Base-by-base conservation (phyloP, 1,139 yeast genomes). In the Yamadazyma mexicana region DNA sequence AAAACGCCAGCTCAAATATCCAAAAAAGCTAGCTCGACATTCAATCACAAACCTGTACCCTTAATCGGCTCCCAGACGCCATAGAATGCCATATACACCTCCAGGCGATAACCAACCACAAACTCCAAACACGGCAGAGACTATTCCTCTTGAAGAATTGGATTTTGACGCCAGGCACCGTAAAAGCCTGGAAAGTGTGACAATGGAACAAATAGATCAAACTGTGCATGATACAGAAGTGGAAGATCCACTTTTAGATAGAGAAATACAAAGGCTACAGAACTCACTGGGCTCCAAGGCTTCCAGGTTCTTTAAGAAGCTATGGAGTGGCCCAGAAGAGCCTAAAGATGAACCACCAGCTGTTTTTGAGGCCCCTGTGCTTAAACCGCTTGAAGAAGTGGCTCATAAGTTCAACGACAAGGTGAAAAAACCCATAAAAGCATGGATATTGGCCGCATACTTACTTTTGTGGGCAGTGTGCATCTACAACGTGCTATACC, bases 241-340 rank as follows among this genome's bases (percentile, higher is more conserved):
- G 5, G 34, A 32, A 11, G 49, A 44, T 26, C 41, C 39, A 1
- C 12, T 39, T 3, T 40, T 42, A 8, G 48, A 46, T 11, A 34
- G 31, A n/a, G 44, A 46, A 18, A 31, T 44, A 4, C 22, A 18
- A 23, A 20, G 26, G 4, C 26, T 44, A 4, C 38, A 34, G 29
- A 4, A 26, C 5, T 9, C 33, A 14, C 40, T 40, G 16, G 23
- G 28, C 15, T 12, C 40, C n/a, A 37, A 28, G 29, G 7, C 31
- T 7, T 17, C 17, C 11, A 24, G 43, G 26, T 23, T 45, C 16
- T 24, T 46, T 7, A 20, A 20, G 6, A 29, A 17, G 11, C 17
- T 65, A 7, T 76, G 84, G 81, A 37, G 62, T 14, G 88, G 88
- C 0, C 87, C 87, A 0, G 52, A 43, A 2, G 49, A 51, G 3